Base-by-base conservation (phyloP, 768 basidiomycete species). In the Rhodocollybia butyracea region DNA sequence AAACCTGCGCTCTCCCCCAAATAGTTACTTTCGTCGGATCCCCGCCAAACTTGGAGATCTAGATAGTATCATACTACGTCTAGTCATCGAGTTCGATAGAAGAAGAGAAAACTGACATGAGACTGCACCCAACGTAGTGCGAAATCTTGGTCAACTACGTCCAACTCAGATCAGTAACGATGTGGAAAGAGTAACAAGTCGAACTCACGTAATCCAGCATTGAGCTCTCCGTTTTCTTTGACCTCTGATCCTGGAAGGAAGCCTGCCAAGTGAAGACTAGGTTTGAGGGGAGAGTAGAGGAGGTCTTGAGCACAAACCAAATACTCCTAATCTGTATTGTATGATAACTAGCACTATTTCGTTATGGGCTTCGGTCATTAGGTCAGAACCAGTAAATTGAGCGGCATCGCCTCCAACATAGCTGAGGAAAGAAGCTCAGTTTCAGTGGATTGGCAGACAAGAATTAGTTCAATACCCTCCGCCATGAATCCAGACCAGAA, bases 401-500 rank as follows among this genome's bases (percentile, higher is more conserved):
- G 56, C 46, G 8, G 64, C 64, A 5, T 42, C 56, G 8, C 68
- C 66, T 11, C 0, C 2, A 15, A 47, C 43, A 30, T 73, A 73
- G 5, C 71, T 70, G 38, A 8, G 27, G 15, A 15, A 38, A 24
- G 12, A 29, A 15, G 19, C 21, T 6, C 34, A 29, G 15, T 24
- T 21, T 0, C 2, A 15, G 46, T 46, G 27, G 73, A 73, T 7
- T 71, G 69, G 38, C 6, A 30, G 15, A 15, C 22, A 24, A 6
- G 21, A 15, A 15, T 27, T 15, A 42, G 42, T 30, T 62, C 13
- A 62, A 13, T 51, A 69, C 68, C 68, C 71, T 58, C 70, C 72
- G 30, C 73, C 73, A 34, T 74, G 72, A 46, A 73, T 69, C 61
- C 63, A 73, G 26, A 73, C 63, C n/a, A 73, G 39, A 15, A 71